phyloP scores from a whole-genome alignment of 192 early-diverging fungal species.

The Thoreauomyces humboldtii region DNA sequence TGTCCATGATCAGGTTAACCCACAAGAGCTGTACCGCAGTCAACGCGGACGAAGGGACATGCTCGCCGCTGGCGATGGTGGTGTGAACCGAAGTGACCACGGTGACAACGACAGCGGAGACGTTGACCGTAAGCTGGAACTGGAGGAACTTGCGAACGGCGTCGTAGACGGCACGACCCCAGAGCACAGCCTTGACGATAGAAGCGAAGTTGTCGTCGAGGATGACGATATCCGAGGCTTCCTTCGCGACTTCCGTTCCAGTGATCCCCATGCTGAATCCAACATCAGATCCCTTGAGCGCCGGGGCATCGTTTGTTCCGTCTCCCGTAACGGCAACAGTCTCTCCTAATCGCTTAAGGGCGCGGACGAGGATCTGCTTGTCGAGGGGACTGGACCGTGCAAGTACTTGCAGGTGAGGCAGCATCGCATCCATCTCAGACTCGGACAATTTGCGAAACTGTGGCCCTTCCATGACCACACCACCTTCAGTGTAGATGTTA shows the following conservation, averaged over 20 bases:
- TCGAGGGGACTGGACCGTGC: constrained; percentile 93
- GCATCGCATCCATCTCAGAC: constrained; percentile 82
- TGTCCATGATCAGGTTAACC: constrained; percentile 99
- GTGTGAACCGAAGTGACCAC: constrained; percentile 46
- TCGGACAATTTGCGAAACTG: constrained; percentile 80
- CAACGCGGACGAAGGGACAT: constrained; percentile 64
- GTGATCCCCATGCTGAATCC: constrained; percentile 99
- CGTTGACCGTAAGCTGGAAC: constrained; percentile 98
- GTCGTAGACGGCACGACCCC: constrained; percentile 96
- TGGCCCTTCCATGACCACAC: constrained; percentile 93
- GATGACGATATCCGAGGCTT: constrained; percentile 95
- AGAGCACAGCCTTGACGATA: constrained; percentile 95
- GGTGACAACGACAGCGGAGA: constrained; percentile 54
- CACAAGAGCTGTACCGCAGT: constrained; percentile 96
- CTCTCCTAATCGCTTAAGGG: constrained; percentile 85
- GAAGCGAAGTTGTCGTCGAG: constrained; percentile 99
- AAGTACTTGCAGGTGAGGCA: constrained; percentile 91
- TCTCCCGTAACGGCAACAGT: constrained; percentile 99
- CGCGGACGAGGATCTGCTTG: constrained; percentile 90
- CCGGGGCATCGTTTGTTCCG: constrained; percentile 97
- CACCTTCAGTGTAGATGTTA: constrained; percentile 83
- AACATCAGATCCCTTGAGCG: constrained; percentile 91
- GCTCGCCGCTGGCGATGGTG: constrained; percentile 22
- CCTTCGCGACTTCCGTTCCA: constrained; percentile 99
- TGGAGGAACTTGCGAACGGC: constrained; percentile 97